phyloP scores from a whole-genome alignment of 805 yeast genomes.

The Martiniozyma abietophila region DNA sequence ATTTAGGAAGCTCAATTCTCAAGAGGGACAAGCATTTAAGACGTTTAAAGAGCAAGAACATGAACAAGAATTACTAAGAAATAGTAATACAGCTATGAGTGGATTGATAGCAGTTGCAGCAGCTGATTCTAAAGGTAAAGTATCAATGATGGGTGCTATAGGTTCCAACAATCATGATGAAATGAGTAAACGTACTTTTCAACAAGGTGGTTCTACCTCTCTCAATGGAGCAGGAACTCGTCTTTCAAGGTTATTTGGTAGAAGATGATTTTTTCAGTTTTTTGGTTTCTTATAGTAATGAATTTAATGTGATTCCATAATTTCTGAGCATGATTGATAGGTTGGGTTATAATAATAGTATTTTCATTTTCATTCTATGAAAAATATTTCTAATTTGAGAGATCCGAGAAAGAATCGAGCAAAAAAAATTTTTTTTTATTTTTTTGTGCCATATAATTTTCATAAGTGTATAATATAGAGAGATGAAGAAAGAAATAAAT shows the following conservation, averaged over 20 bases:
- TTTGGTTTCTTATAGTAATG: no score
- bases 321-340: no score
- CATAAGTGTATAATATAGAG: no score
- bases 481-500: no score
- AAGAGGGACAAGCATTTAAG: conserved; percentile 30
- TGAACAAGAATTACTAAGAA: conserved; percentile 14
- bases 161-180: conserved; percentile 10
- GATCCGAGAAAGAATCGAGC: no score
- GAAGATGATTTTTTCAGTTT: neutral
- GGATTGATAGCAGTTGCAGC: conserved; percentile 1
- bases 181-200: conserved; percentile 2
- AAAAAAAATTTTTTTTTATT: conserved; percentile 1
- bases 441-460: neutral
- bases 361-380: no score
- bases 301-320: no score
- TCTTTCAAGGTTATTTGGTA: conserved; percentile 6
- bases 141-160: conserved; percentile 24
- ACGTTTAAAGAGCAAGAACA: conserved; percentile 14
- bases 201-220: no score
- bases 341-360: no score
- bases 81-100: no score
- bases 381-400: no score
- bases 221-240: conserved; percentile 4
- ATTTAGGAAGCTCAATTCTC: conserved; percentile 26
- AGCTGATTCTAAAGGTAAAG: conserved; percentile 21